These are phyloP conservation scores for Lentinula lateritia DNA, from an alignment of 768 basidiomycete genomes.

Conservation along the genomic window DNA sequence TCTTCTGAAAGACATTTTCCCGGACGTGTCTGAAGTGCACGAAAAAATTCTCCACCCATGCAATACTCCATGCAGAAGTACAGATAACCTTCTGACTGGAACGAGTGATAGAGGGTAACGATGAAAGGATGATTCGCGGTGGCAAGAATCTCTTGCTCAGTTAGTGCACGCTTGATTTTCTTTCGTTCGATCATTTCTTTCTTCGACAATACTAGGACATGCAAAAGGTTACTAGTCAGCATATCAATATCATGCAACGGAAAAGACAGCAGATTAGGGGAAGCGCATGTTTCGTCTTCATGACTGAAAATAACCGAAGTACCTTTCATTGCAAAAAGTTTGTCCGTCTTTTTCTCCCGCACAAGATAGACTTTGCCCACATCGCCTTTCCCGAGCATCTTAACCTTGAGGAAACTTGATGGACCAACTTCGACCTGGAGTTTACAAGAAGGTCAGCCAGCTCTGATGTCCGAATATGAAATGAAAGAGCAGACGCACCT, in stretches of 20 bases:
- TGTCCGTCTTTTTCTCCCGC: conserved; percentile 94
- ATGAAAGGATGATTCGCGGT: conserved; percentile 99
- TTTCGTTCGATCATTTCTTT: conserved; percentile 99
- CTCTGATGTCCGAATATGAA: conserved; percentile 1
- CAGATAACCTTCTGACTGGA: conserved; percentile 96
- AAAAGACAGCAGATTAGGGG: conserved; percentile 11
- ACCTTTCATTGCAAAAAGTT: conserved; percentile 99
- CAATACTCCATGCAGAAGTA: conserved; percentile 99
- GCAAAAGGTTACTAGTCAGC: conserved; percentile 25
- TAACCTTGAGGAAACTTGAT: conserved; percentile 92
- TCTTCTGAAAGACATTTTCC: conserved; percentile 97
- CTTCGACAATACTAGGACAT: conserved; percentile 83
- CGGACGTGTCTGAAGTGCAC: conserved; percentile 90
- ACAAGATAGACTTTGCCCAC: conserved; percentile 98
- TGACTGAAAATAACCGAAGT: conserved; percentile 21
- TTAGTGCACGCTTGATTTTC: conserved; percentile 98
- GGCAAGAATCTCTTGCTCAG: conserved; percentile 98
- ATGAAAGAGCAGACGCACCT: conserved; percentile 42
- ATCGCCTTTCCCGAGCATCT: conserved; percentile 97
- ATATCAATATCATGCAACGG: conserved; percentile 10
- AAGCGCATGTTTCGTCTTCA: conserved; percentile 5
- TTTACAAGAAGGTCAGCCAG: conserved; percentile 42
- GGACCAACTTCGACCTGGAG: conserved; percentile 88
- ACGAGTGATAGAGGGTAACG: conserved; percentile 97
- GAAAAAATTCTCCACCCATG: conserved; percentile 99